phyloP scores from a whole-genome alignment of 768 basidiomycete species.

The Mycena amicta region DNA sequence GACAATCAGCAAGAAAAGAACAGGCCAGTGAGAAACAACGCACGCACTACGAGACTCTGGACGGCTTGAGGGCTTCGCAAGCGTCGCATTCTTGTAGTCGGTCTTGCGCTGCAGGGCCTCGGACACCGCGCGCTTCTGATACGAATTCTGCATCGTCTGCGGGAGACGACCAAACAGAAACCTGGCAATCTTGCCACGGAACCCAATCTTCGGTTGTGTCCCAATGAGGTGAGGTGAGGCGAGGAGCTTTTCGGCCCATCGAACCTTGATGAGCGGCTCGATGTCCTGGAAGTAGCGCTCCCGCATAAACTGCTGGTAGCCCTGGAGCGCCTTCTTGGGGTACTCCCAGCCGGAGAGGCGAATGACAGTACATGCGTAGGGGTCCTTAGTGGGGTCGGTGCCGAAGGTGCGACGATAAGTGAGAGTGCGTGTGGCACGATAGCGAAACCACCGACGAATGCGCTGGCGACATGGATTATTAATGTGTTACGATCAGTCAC shows the following conservation, averaged over 20 bases:
- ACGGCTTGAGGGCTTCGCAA: neutral
- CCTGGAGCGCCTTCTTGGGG: neutral
- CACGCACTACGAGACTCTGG: conserved; percentile 5
- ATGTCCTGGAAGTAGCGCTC: neutral
- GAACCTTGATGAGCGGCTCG: neutral
- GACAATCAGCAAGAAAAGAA: neutral
- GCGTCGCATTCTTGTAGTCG: neutral
- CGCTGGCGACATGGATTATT: too few species aligned
- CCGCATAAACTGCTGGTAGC: neutral
- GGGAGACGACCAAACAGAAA: neutral
- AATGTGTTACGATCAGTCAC: neutral
- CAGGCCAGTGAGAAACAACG: neutral
- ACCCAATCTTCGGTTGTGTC: neutral
- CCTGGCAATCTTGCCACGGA: neutral
- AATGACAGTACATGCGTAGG: neutral
- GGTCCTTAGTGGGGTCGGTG: neutral
- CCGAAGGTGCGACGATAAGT: neutral
- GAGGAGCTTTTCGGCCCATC: neutral
- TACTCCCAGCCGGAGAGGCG: neutral
- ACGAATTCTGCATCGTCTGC: neutral
- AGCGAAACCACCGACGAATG: conserved; percentile 6
- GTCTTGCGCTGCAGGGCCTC: neutral
- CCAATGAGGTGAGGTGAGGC: neutral
- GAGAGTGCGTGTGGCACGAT: neutral
- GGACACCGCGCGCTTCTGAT: neutral